A percentile compares a stretch with the other conserved stretches of the same genome.
Evolutionary conservation across 495 filamentous ascomycete species (phyloP).

Genomic region (Xylaria cubensis): DNA sequence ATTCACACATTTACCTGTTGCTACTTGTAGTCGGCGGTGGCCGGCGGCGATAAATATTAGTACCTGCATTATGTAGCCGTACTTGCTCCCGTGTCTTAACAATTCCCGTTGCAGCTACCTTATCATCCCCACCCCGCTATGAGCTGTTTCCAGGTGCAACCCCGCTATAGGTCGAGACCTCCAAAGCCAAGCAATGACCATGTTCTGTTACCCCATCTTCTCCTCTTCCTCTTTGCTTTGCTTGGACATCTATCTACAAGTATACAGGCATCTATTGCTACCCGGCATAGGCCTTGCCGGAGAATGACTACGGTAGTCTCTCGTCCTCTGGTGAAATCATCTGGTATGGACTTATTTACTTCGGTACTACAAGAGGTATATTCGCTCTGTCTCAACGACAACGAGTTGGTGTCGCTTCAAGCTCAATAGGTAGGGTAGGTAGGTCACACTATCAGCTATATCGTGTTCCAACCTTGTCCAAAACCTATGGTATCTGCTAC

Average conservation of each 20-base stretch:
- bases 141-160: neutral
- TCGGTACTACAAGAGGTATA: neutral
- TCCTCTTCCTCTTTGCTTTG: neutral
- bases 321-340: neutral
- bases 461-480: neutral
- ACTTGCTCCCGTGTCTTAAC: no score
- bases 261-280: neutral
- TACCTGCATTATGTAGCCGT: neutral
- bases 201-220: conserved; percentile 1
- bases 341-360: neutral
- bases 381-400: neutral
- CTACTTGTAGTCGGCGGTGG: neutral
- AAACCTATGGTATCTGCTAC: neutral
- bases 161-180: conserved; percentile 11
- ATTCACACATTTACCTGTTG: neutral
- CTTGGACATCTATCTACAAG: neutral
- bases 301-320: neutral
- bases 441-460: conserved; percentile 5
- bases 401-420: neutral
- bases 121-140: conserved; percentile 1
- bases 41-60: neutral
- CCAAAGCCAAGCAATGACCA: conserved; percentile 8
- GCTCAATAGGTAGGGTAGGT: neutral
- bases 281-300: neutral
- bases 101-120: neutral